Percentiles rank a stretch among this genome's conserved stretches.
Evolutionary conservation across 2,329 filamentous ascomycete species (phyloP).

Genomic region (Intubia oerlemansii): DNA sequence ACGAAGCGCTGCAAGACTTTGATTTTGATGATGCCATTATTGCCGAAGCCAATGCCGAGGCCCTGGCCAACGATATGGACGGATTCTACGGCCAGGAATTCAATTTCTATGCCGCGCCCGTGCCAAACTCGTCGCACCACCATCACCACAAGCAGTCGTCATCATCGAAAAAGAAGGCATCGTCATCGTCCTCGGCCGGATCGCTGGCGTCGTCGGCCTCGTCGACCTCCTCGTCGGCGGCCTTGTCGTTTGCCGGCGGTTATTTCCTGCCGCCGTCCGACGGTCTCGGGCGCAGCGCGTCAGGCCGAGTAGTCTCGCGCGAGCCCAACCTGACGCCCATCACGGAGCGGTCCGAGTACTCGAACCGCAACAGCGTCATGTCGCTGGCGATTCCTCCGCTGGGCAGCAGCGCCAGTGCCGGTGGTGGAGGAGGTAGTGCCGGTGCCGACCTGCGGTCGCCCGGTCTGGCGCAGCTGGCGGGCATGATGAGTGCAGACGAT

Average conservation of each 20-base stretch:
- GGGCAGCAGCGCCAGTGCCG: conserved; percentile 12
- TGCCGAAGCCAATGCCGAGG: conserved; percentile 85
- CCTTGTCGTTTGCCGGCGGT: conserved; percentile 51
- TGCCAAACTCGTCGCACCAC: no score
- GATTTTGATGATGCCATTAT: conserved; percentile 73
- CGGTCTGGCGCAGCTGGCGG: conserved; percentile 60
- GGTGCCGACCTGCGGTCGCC: conserved; percentile 44
- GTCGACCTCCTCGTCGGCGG: conserved; percentile 12
- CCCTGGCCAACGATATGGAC: conserved; percentile 75
- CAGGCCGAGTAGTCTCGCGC: conserved; percentile 50
- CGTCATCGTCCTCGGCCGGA: no score
- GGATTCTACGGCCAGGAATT: conserved; percentile 95
- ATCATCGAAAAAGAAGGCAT: no score
- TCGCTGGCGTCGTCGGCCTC: no score
- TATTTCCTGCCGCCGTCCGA: conserved; percentile 55
- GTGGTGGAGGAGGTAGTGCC: no score
- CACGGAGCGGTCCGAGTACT: conserved; percentile 89
- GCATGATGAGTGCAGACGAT: conserved; percentile 35
- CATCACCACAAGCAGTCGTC: conserved; percentile 19
- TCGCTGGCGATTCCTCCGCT: conserved; percentile 37
- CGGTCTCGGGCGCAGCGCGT: conserved; percentile 40
- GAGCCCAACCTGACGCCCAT: conserved; percentile 93
- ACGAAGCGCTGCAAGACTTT: conserved; percentile 36
- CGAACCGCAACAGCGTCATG: conserved; percentile 79
- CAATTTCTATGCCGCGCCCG: conserved; percentile 63